Base-by-base conservation (phyloP, 2,329 filamentous ascomycete genomes). In the Alternaria postmessia region DNA sequence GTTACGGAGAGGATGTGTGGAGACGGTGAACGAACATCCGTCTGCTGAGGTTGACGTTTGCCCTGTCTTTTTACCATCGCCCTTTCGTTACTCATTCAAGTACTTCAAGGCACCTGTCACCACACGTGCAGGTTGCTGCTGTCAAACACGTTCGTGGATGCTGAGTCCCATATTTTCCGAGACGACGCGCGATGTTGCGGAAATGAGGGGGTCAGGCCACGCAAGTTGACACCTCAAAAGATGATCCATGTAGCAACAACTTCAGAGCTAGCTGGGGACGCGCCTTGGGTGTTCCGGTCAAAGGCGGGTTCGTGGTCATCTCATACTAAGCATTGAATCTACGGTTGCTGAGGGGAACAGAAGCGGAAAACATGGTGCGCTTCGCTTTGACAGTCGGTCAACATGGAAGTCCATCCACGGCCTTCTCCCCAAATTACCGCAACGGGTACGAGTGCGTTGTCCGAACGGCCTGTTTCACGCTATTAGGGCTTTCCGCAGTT, bases 141-240 rank as follows among this genome's bases (percentile, higher is more conserved):
- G 46, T 48, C 46, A 49, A 55, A 24, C 38, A 51, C 52, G 11
- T 30, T 11, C 28, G 28, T 30, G 28, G 28, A 43, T 22, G 44
- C 41, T 18, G 30, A 20, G 51, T 55, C 28, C 34, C 30, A 34
- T 18, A 24, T 48, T 26, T 34, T 46, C 49, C 22, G 56, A 39
- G 28, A 20, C 38, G 38, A 57, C 20, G 44, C 39, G 52, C 44
- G 9, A 59, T 51, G 18, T 26, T 44, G 54, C 57, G 57, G 57
- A 59, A 18, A 59, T 59, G 57, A 59, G 44, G 57, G 39, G 57
- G 57, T 54, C 57, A 34, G 52, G 57, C 52, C 57, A 44, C 57
- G 52, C 55, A 56, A 56, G 43, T 56, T 22, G 57, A 41, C 57
- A 53, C 52, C 41, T 51, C 24, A 56, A 39, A 39, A 51, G 22